phyloP scores from a whole-genome alignment of 2,329 filamentous ascomycete genomes.

The Didymella keratinophila region DNA sequence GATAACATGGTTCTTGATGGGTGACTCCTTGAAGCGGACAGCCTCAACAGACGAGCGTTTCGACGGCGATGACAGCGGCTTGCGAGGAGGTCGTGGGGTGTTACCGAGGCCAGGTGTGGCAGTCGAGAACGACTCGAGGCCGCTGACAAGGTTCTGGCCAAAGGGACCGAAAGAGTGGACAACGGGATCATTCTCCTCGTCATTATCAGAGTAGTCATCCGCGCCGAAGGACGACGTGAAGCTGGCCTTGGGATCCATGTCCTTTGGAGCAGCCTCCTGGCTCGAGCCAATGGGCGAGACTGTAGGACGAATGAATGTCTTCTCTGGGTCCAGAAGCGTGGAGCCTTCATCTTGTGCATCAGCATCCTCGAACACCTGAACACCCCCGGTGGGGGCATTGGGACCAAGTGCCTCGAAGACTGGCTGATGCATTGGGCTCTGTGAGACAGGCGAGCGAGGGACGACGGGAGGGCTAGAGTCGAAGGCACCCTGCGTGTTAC shows the following conservation, averaged over 20 bases:
- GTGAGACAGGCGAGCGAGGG: conserved; percentile 81
- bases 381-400: conserved; percentile 31
- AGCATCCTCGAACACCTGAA: conserved; percentile 52
- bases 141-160: conserved; percentile 82
- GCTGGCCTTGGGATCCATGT: conserved; percentile 36
- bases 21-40: conserved; percentile 49
- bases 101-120: conserved; percentile 62
- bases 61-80: conserved; percentile 41
- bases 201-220: conserved; percentile 72
- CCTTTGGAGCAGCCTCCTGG: conserved; percentile 24
- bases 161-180: conserved; percentile 92
- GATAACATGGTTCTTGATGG: conserved; percentile 82
- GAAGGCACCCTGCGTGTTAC: conserved; percentile 53
- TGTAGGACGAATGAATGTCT: conserved; percentile 43
- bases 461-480: conserved; percentile 69
- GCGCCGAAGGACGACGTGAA: conserved; percentile 44
- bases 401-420: conserved; percentile 51
- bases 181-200: conserved; percentile 96
- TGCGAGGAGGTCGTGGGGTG: conserved; percentile 35
- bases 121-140: conserved; percentile 78
- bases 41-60: conserved; percentile 36
- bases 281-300: conserved; percentile 34
- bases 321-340: conserved; percentile 36
- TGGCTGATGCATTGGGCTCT: conserved; percentile 63
- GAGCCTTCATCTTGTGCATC: conserved; percentile 40